These are phyloP conservation scores for Podila minutissima DNA, from an alignment of 192 early-diverging fungal genomes.

Conservation along the genomic window DNA sequence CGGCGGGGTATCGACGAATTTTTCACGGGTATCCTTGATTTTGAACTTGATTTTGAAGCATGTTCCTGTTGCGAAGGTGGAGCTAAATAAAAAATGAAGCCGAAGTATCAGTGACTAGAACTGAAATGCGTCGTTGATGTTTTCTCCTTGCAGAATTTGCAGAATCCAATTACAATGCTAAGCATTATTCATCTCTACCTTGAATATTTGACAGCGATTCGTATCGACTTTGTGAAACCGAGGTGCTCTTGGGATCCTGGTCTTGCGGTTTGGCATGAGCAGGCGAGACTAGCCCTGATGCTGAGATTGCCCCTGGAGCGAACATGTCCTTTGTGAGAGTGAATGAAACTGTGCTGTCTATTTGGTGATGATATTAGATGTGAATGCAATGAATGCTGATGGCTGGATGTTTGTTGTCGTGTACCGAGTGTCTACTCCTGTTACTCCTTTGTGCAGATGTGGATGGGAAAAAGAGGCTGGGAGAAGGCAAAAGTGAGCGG, in stretches of 20 bases:
- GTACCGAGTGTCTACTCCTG: no score
- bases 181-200: not conserved
- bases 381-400: not conserved
- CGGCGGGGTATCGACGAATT: not conserved
- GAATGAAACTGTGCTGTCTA: no score
- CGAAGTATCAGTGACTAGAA: no score
- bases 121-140: not conserved
- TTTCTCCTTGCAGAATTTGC: not conserved
- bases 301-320: not conserved
- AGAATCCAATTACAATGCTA: not conserved
- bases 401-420: no score
- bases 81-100: not conserved
- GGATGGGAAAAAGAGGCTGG: not conserved
- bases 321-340: not conserved
- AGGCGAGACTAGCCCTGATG: not conserved
- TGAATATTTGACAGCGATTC: not conserved
- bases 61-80: not conserved
- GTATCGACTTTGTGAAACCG: not conserved
- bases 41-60: not conserved
- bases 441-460: no score
- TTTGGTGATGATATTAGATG: not conserved
- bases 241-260: not conserved
- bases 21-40: conserved; percentile 81
- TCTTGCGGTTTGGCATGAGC: not conserved
- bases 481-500: not conserved